Evolutionary conservation across 768 basidiomycete species (phyloP).

Genomic region (Psilocybe subaeruginosa): DNA sequence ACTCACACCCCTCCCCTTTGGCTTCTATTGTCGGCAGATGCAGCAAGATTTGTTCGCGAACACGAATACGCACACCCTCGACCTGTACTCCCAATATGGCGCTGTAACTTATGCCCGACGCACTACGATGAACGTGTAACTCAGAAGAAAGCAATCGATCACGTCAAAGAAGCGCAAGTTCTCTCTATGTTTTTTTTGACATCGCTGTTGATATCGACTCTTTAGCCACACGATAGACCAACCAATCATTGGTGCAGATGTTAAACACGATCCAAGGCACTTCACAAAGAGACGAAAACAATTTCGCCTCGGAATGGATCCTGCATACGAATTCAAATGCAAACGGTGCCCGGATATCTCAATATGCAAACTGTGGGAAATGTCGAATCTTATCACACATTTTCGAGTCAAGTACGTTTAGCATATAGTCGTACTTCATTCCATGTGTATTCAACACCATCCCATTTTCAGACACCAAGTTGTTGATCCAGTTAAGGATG

Average conservation of each 20-base stretch:
- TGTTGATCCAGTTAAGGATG: constrained; percentile 12
- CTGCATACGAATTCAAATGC: constrained; percentile 21
- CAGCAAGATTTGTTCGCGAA: constrained; percentile 21
- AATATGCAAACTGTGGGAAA: constrained; percentile 23
- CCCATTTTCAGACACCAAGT: constrained; percentile 19
- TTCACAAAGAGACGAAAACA: constrained; percentile 15
- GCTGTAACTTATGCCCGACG: constrained; percentile 25
- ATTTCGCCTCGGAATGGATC: constrained; percentile 22
- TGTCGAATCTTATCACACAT: constrained; percentile 18
- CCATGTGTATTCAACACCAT: not conserved
- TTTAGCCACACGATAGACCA: constrained; percentile 18
- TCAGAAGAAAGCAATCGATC: constrained; percentile 12
- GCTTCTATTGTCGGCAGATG: constrained; percentile 23
- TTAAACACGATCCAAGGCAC: constrained; percentile 15
- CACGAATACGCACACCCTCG: constrained; percentile 23
- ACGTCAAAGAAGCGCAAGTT: constrained; percentile 22
- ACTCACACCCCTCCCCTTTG: constrained; percentile 21
- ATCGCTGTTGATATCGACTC: not conserved
- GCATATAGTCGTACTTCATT: not conserved
- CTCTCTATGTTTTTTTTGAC: not conserved
- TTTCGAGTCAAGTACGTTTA: constrained; percentile 19
- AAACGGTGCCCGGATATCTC: constrained; percentile 19
- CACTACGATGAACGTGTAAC: constrained; percentile 16
- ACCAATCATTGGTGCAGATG: constrained; percentile 19
- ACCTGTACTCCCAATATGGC: constrained; percentile 17